A percentile compares a stretch with the other conserved stretches of the same genome.
phyloP scores from a whole-genome alignment of 345 rosid species.

The Syzygium jambos region DNA sequence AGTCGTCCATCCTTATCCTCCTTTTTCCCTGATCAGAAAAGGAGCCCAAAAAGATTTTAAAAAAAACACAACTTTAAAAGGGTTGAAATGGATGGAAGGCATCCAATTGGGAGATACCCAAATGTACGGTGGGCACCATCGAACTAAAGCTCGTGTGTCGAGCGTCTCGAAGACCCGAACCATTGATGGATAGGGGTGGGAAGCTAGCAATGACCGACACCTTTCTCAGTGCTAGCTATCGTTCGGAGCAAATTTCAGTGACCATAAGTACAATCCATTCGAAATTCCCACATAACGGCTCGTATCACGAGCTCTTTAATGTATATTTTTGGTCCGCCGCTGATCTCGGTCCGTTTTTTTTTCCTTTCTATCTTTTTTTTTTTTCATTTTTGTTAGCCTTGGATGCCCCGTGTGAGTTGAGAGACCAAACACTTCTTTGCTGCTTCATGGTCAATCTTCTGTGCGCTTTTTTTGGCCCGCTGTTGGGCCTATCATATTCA shows the following conservation, averaged over 20 bases:
- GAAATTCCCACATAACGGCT: not conserved
- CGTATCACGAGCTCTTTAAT: not conserved
- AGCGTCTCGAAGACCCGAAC: not conserved
- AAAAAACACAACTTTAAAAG: not conserved
- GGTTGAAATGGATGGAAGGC: not conserved
- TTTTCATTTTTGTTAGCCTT: not conserved
- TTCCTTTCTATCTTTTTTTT: not conserved
- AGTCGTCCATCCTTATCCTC: not conserved
- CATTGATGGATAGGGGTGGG: rapidly evolving
- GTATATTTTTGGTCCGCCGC: not conserved
- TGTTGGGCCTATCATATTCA: not conserved
- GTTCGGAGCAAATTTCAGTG: not conserved
- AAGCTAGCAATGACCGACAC: rapidly evolving
- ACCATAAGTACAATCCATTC: not conserved
- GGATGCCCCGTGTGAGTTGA: not conserved
- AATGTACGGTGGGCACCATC: not conserved
- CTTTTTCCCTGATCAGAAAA: not conserved
- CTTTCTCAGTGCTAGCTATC: rapidly evolving
- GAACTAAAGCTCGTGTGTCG: not conserved
- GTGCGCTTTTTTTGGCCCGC: not conserved
- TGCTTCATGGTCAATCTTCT: not conserved
- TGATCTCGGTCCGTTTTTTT: not conserved
- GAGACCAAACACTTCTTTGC: not conserved
- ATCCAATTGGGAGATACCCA: not conserved
- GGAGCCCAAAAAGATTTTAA: not conserved